Evolutionary conservation across 805 yeast genomes (phyloP).

Genomic region (Gaillardinia entomophila): DNA sequence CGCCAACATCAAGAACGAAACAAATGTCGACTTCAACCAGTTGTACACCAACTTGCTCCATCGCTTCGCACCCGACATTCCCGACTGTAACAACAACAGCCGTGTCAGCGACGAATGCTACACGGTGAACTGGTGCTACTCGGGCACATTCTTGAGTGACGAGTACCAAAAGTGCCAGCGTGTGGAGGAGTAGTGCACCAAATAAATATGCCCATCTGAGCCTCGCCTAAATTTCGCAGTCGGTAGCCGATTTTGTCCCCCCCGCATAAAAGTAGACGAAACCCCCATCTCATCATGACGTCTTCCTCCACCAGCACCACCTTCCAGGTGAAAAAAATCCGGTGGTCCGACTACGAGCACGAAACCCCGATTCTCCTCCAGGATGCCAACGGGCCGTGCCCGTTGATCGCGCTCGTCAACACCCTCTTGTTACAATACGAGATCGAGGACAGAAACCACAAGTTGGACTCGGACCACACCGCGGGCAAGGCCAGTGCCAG

Average conservation of each 20-base stretch:
- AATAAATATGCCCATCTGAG: too few relatives aligned
- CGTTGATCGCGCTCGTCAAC: slow-evolving; percentile 72
- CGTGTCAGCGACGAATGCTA: slow-evolving; percentile 7
- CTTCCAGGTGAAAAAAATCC: slow-evolving; percentile 17
- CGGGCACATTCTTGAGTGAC: slow-evolving; percentile 28
- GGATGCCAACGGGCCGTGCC: slow-evolving; percentile 84
- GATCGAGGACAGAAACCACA: slow-evolving; percentile 10
- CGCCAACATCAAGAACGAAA: slow-evolving; percentile 29
- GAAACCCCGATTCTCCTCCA: slow-evolving; percentile 62
- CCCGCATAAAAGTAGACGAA: too few relatives aligned
- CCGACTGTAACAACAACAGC: slow-evolving; percentile 34
- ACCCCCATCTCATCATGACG: too few relatives aligned
- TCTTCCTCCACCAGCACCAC: too few relatives aligned
- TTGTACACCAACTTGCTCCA: slow-evolving; percentile 43
- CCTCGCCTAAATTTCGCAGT: too few relatives aligned
- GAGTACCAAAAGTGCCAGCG: slow-evolving; percentile 15
- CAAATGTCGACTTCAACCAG: slow-evolving; percentile 42
- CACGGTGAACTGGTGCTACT: slow-evolving; percentile 34
- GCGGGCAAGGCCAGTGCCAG: neutral
- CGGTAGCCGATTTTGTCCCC: too few relatives aligned
- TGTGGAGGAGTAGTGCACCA: too few relatives aligned
- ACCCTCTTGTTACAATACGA: slow-evolving; percentile 53
- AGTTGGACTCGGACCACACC: slow-evolving; percentile 4
- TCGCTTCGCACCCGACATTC: slow-evolving; percentile 52
- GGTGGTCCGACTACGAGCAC: slow-evolving; percentile 32